Evolutionary conservation across 139 green algal species (phyloP).

Genomic region (Pedinophyceae sp.): DNA sequence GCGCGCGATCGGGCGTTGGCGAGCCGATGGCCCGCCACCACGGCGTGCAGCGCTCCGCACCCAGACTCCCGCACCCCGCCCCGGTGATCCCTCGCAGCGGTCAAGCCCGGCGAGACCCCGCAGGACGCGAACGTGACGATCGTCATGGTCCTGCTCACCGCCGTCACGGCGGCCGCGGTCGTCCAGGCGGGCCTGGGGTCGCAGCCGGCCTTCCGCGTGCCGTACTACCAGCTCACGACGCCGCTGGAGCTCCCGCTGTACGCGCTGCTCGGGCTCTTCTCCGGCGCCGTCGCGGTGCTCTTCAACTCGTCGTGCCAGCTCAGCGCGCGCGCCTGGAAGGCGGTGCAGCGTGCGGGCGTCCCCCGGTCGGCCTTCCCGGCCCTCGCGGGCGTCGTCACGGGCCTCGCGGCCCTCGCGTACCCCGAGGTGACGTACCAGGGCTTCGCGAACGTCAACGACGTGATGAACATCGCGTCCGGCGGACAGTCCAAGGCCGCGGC

Average conservation of each 20-base stretch:
- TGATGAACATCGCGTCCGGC: too few species aligned
- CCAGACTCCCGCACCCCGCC: too few species aligned
- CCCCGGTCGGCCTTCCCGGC: conserved; percentile 19
- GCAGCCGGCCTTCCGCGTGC: conserved; percentile 45
- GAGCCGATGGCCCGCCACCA: not conserved
- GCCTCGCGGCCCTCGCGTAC: conserved; percentile 36
- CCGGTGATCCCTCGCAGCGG: too few species aligned
- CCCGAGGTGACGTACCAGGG: conserved; percentile 69
- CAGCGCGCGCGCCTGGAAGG: not conserved
- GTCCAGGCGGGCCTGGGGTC: conserved; percentile 42
- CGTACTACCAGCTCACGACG: conserved; percentile 34
- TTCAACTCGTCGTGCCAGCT: conserved; percentile 12
- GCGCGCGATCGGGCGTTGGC: not conserved
- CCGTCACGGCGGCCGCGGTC: conserved; percentile 44
- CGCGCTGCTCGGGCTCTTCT: conserved; percentile 45
- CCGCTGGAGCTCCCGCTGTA: conserved; percentile 54
- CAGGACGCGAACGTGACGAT: conserved; percentile 18
- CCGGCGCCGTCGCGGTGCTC: conserved; percentile 28
- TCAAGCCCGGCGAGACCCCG: not conserved
- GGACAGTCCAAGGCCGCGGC: too few species aligned
- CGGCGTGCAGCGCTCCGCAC: too few species aligned
- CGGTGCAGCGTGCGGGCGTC: conserved; percentile 10
- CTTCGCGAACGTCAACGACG: conserved; percentile 59
- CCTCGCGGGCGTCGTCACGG: conserved; percentile 43
- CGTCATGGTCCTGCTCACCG: conserved; percentile 53